A percentile compares a stretch with the other conserved stretches of the same genome.
phyloP scores from a whole-genome alignment of 352 stramenopile genomes.

The Phytophthora parvispora region DNA sequence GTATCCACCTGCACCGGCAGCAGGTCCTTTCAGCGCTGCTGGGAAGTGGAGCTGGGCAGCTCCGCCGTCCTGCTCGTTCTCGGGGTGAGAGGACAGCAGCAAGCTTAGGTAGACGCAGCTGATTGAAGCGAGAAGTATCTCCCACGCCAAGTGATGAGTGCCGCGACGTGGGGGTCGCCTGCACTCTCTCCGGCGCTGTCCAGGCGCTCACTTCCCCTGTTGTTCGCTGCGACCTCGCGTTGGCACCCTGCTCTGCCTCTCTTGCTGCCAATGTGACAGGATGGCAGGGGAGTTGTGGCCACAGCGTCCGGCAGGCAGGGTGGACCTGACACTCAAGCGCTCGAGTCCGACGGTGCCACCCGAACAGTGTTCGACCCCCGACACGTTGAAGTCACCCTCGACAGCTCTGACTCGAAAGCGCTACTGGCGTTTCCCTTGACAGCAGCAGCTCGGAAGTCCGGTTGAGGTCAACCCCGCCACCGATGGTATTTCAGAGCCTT shows the following conservation, averaged over 20 bases:
- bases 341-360: background rate
- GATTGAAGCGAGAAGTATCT: background rate
- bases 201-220: background rate
- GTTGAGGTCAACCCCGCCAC: background rate
- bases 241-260: background rate
- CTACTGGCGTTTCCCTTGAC: background rate
- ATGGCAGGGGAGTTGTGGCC: background rate
- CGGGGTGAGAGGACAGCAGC: background rate
- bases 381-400: background rate
- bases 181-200: background rate
- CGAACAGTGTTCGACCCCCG: conserved; percentile 4
- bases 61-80: background rate
- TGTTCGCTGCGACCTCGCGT: background rate
- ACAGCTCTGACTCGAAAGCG: background rate
- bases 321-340: too few species aligned
- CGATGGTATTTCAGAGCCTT: conserved; percentile 16
- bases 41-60: background rate
- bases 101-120: background rate
- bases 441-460: background rate
- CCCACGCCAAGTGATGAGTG: background rate
- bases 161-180: background rate
- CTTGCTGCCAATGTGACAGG: background rate
- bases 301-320: too few species aligned
- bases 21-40: conserved; percentile 3
- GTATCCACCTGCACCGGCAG: background rate